Evolutionary conservation across 768 basidiomycete species (phyloP).

Genomic region (Panaeolus cyanescens): DNA sequence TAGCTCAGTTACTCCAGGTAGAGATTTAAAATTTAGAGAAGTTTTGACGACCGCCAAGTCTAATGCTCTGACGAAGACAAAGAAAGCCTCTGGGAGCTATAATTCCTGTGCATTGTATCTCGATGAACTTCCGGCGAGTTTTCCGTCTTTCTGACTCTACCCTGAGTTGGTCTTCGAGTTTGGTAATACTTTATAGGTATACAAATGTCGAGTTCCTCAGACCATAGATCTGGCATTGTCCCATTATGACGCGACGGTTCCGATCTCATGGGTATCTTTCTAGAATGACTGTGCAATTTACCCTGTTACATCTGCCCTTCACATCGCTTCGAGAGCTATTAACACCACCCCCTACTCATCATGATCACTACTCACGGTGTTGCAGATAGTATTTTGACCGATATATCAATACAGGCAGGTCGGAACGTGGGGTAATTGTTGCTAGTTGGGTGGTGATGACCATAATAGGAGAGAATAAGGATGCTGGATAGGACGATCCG

Average conservation of each 20-base stretch:
- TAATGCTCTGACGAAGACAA: neutral
- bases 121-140: too few relatives aligned
- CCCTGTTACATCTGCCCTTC: neutral
- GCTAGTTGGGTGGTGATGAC: too few relatives aligned
- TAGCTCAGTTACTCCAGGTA: conserved; percentile 3
- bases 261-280: neutral
- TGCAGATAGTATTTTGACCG: neutral
- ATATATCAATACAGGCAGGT: neutral
- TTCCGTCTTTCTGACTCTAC: neutral
- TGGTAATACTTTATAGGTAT: neutral
- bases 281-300: neutral
- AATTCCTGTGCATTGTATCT: neutral
- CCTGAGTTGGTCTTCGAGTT: neutral
- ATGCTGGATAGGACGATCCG: too few relatives aligned
- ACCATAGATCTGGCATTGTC: neutral
- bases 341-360: too few relatives aligned
- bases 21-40: neutral
- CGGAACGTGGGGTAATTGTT: neutral
- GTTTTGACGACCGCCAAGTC: neutral
- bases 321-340: neutral
- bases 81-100: too few relatives aligned
- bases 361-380: neutral
- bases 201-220: neutral
- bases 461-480: neutral
- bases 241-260: neutral